phyloP scores from a whole-genome alignment of 2,329 filamentous ascomycete genomes.

The Tothia fuscella region DNA sequence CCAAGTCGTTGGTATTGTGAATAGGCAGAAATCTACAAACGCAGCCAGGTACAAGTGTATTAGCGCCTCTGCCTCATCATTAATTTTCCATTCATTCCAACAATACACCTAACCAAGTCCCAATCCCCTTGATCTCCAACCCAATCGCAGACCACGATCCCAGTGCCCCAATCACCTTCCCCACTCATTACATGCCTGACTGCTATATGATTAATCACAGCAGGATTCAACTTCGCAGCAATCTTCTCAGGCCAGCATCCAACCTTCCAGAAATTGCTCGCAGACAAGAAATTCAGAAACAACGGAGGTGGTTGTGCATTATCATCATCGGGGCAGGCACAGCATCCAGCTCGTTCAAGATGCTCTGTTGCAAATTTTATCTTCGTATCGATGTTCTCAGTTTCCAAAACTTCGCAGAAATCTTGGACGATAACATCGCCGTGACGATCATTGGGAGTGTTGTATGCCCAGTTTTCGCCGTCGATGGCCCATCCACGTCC shows the following conservation, averaged over 20 bases:
- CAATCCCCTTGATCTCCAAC: conserved; percentile 79
- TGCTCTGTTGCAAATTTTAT: conserved; percentile 62
- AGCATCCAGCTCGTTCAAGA: conserved; percentile 52
- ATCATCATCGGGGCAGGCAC: conserved; percentile 12
- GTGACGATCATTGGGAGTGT: conserved; percentile 63
- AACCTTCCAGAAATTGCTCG: conserved; percentile 86
- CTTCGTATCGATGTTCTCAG: conserved; percentile 67
- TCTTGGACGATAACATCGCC: conserved; percentile 80
- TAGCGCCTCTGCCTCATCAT: conserved; percentile 18
- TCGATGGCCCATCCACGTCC: conserved; percentile 46
- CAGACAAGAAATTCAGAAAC: conserved; percentile 83
- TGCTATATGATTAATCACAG: conserved; percentile 48
- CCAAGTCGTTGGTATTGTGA: too few species aligned
- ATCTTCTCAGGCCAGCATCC: conserved; percentile 91
- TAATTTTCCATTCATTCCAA: conserved; percentile 74
- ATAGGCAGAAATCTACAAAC: too few species aligned
- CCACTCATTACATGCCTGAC: conserved; percentile 37
- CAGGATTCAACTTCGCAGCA: conserved; percentile 76
- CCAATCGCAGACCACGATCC: conserved; percentile 88
- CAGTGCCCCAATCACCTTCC: conserved; percentile 64
- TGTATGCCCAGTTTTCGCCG: conserved; percentile 68
- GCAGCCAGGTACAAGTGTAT: too few species aligned
- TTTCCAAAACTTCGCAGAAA: conserved; percentile 78
- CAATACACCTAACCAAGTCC: conserved; percentile 76
- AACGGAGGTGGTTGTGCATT: conserved; percentile 44